Base-by-base conservation (phyloP, 495 filamentous ascomycete genomes). In the Parathielavia hyrcaniae region DNA sequence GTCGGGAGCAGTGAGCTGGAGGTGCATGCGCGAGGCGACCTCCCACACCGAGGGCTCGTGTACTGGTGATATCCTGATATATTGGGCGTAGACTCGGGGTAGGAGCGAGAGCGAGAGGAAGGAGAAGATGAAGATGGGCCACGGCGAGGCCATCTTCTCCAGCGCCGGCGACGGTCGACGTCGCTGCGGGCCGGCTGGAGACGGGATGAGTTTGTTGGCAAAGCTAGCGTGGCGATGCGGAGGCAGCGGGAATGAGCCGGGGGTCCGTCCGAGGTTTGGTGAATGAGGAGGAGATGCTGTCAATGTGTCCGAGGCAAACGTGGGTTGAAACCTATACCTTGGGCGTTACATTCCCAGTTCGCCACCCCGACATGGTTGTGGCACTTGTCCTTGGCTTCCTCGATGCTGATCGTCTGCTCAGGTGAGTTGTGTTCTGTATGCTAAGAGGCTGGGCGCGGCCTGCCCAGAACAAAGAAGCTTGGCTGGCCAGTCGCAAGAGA, bases 141-240 rank as follows among this genome's bases (percentile, higher is more conserved):
- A 48, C 32, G 66, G 51, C 26, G 60, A 70, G 50, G 69, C 67
- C 68, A 72, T 72, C 49, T 63, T 67, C 59, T 64, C 58, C 65
- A 62, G 66, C 59, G 61, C 62, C 57, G 61, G 69, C 65, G 61
- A 73, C 70, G 70, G 68, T 75, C 66, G 69, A 75, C 69, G 67
- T 72, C 71, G 73, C 69, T 68, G 64, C 69, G 49, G 60, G 59
- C 63, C 58, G 58, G 16, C 55, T 50, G 57, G 50, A 38, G 26
- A 26, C 53, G 22, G 49, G 61, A 57, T 61, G 57, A n/a, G 41
- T 47, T 45, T 62, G 56, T 43, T 45, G 36, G 54, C 17, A 50
- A 34, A 50, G 49, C 26, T 38, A 38, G 50, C 26, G 19, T 32
- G 48, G 43, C 22, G 56, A 32, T 38, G n/a, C 34, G 13, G 19